A percentile compares a stretch with the other conserved stretches of the same genome.
phyloP scores from a whole-genome alignment of 176 grass and related monocot genomes.

The Aegilops longissima region DNA sequence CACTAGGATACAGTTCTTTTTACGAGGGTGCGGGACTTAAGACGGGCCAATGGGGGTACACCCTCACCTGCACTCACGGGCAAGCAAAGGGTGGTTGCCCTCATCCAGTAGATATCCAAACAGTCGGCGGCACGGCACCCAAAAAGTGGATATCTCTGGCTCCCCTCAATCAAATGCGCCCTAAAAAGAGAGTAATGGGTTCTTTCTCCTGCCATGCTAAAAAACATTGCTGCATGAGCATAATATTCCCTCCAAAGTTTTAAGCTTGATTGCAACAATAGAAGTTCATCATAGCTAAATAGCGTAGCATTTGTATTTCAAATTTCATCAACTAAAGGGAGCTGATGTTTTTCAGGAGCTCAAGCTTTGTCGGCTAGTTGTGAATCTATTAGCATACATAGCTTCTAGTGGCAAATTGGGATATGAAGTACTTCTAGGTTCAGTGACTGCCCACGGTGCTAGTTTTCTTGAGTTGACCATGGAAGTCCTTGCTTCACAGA shows the following conservation, averaged over 20 bases:
- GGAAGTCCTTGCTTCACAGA: constrained; percentile 69
- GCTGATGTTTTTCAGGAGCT: constrained; percentile 61
- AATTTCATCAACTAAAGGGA: neutral
- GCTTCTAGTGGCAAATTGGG: constrained; percentile 75
- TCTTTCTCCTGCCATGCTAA: neutral
- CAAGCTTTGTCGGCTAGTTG: constrained; percentile 67
- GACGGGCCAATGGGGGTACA: too few species aligned
- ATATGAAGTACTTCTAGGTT: constrained; percentile 70
- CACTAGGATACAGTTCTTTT: too few species aligned
- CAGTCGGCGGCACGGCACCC: too few species aligned
- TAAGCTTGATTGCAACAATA: neutral
- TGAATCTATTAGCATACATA: constrained; percentile 81
- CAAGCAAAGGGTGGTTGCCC: too few species aligned
- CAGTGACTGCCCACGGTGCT: constrained; percentile 36
- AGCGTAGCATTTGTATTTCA: neutral
- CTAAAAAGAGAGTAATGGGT: neutral
- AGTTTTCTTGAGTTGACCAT: constrained; percentile 77
- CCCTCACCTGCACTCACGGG: too few species aligned
- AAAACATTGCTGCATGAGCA: neutral
- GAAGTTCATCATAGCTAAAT: neutral
- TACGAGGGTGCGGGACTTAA: too few species aligned
- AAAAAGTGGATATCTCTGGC: too few species aligned
- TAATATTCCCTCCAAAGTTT: neutral
- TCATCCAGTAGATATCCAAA: too few species aligned
- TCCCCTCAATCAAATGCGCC: too few species aligned